Evolutionary conservation across 176 grass and related monocot species (phyloP).

Genomic region (Paspalum notatum): DNA sequence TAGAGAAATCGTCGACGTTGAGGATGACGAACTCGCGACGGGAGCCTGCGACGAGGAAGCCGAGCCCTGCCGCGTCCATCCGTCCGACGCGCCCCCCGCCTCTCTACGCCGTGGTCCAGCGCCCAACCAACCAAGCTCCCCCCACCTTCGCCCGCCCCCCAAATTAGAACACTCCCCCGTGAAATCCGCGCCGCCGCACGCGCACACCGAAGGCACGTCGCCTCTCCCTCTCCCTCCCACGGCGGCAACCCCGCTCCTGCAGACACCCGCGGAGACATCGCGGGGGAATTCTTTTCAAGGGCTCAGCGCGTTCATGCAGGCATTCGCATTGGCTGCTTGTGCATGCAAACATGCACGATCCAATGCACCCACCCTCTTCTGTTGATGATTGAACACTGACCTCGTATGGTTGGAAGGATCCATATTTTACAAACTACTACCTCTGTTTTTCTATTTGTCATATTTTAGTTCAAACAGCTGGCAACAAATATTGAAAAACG

Average conservation of each 20-base stretch:
- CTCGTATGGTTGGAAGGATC: too few relatives aligned
- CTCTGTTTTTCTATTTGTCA: too few relatives aligned
- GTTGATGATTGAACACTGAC: too few relatives aligned
- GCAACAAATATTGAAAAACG: too few relatives aligned
- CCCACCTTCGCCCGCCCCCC: slow-evolving; percentile 31
- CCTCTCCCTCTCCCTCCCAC: slow-evolving; percentile 10
- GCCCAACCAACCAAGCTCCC: slow-evolving; percentile 27
- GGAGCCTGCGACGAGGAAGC: slow-evolving; percentile 41
- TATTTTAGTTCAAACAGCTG: too few relatives aligned
- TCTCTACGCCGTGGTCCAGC: slow-evolving; percentile 7
- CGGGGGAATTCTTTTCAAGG: too few relatives aligned
- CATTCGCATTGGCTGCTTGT: too few relatives aligned
- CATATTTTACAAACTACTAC: too few relatives aligned
- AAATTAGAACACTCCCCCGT: slow-evolving; percentile 31
- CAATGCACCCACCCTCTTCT: too few relatives aligned
- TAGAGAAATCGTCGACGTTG: slow-evolving; percentile 42
- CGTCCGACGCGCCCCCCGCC: slow-evolving; percentile 23
- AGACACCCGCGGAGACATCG: too few relatives aligned
- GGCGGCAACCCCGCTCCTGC: background rate
- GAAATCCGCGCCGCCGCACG: slow-evolving; percentile 32
- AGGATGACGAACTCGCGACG: slow-evolving; percentile 43
- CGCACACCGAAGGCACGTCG: background rate
- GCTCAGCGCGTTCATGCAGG: too few relatives aligned
- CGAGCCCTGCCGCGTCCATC: slow-evolving; percentile 43
- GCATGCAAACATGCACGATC: too few relatives aligned